Percentiles rank a stretch among this genome's conserved stretches.
Evolutionary conservation across 2,329 filamentous ascomycete genomes (phyloP).

Genomic region (Phaeosphaeria sp.): DNA sequence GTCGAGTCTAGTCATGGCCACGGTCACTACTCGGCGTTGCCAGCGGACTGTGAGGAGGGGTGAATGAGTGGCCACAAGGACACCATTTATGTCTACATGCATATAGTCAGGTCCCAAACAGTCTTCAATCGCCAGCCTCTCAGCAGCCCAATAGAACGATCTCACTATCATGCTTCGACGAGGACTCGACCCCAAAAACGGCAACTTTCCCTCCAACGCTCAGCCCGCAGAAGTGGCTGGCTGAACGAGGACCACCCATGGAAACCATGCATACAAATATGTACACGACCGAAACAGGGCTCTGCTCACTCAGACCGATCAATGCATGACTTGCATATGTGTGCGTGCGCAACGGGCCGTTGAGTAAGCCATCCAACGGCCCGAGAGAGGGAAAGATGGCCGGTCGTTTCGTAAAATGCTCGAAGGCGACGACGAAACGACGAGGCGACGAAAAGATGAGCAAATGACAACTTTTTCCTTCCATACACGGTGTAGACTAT

Average conservation of each 20-base stretch:
- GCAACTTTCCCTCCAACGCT: neutral
- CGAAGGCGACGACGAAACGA: neutral
- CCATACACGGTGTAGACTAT: neutral
- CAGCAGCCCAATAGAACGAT: no score
- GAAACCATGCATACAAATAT: neutral
- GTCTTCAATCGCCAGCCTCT: no score
- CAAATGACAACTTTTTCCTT: neutral
- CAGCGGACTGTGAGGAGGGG: no score
- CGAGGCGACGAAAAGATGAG: neutral
- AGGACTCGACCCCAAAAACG: no score
- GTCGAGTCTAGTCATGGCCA: no score
- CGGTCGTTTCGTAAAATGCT: neutral
- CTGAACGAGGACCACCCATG: neutral
- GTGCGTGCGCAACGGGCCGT: neutral
- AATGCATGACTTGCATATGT: neutral
- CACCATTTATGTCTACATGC: no score
- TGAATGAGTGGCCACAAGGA: no score
- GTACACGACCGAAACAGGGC: neutral
- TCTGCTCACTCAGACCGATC: no score
- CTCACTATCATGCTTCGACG: no score
- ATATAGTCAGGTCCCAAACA: no score
- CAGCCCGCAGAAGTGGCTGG: neutral
- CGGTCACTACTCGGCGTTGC: no score
- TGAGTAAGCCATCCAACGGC: neutral
- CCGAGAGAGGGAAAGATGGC: neutral